Conservation (phyloP, 164 flowering plant species). For the Hamamelis virginiana region DNA sequence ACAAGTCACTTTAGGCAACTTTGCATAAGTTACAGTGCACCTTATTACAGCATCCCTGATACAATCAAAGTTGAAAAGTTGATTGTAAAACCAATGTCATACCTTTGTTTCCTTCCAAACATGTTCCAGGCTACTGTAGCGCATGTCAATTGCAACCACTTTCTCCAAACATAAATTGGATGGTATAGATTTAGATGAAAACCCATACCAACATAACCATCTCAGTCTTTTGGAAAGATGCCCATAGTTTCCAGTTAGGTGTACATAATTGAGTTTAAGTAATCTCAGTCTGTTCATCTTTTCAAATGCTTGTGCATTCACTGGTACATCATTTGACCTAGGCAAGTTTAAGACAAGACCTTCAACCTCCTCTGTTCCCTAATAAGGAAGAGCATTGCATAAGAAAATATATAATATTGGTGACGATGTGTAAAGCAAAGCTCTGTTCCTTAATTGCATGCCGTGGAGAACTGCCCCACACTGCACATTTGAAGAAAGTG, state of each 20-base stretch:
- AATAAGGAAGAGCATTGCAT: neutral
- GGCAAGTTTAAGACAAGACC: conserved; percentile 13
- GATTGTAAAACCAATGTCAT: neutral
- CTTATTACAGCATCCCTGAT: no score
- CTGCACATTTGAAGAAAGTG: no score
- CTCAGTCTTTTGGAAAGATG: conserved; percentile 11
- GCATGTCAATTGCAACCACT: conserved; percentile 20
- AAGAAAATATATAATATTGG: no score
- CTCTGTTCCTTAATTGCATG: neutral
- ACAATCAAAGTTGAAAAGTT: no score
- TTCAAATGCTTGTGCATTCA: conserved; percentile 2
- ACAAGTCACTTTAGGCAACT: no score
- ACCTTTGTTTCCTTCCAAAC: conserved; percentile 11
- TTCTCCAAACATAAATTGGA: conserved; percentile 2
- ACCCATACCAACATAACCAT: conserved; percentile 21
- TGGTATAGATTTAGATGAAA: conserved; percentile 15
- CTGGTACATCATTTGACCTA: neutral
- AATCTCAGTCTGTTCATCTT: conserved; percentile 16
- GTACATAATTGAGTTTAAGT: conserved; percentile 6
- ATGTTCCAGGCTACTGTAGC: conserved; percentile 7
- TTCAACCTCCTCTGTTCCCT: conserved; percentile 23
- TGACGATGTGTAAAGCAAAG: neutral
- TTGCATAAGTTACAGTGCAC: no score
- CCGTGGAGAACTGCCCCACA: neutral
- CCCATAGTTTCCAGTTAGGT: neutral